Percentiles rank a stretch among this genome's conserved stretches.
phyloP scores from a whole-genome alignment of 139 green algal genomes.

The Trebouxia sp. region DNA sequence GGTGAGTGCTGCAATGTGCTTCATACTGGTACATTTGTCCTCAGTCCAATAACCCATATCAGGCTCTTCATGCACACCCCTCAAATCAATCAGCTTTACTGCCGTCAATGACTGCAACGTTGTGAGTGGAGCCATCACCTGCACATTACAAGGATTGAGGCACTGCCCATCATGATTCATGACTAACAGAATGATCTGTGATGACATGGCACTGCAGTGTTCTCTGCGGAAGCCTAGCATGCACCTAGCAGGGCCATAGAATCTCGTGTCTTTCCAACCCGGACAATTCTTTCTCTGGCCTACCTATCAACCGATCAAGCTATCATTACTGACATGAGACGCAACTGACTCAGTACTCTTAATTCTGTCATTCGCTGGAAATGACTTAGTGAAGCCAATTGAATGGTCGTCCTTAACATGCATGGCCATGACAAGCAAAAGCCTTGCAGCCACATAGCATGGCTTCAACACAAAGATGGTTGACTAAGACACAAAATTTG shows the following conservation, averaged over 20 bases:
- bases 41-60: conserved; percentile 44
- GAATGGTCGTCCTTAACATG: too few relatives aligned
- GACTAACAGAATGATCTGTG: background rate
- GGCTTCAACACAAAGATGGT: too few relatives aligned
- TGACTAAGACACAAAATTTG: too few relatives aligned
- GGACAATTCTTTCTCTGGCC: background rate
- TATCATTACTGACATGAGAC: too few relatives aligned
- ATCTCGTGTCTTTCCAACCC: background rate
- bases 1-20: conserved; percentile 47
- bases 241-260: background rate
- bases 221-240: background rate
- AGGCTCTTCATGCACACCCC: conserved; percentile 47
- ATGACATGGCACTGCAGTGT: background rate
- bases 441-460: too few relatives aligned
- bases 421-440: too few relatives aligned
- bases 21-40: conserved; percentile 64
- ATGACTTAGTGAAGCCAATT: too few relatives aligned
- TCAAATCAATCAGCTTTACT: conserved; percentile 52
- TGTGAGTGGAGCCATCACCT: conserved; percentile 38
- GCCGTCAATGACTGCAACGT: conserved; percentile 32
- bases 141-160: background rate
- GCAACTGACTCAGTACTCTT: too few relatives aligned
- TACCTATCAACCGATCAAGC: too few relatives aligned
- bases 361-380: too few relatives aligned
- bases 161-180: background rate